Conservation (phyloP, 768 basidiomycete genomes). For the Rhizopogon salebrosus region DNA sequence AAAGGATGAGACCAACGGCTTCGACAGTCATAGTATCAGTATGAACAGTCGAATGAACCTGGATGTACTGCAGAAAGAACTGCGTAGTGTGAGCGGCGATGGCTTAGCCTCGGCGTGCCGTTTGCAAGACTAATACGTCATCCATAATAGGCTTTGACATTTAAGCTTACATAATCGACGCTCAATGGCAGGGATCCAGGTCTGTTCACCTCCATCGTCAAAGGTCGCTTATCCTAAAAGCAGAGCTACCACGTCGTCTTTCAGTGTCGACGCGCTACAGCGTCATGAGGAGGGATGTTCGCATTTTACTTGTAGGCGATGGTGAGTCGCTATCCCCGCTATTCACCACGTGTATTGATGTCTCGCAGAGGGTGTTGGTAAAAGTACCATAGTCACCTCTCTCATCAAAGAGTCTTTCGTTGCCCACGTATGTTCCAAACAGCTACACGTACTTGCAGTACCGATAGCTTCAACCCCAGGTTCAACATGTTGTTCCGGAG, state of each 20-base stretch:
- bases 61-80: no score
- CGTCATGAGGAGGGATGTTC: slow-evolving; percentile 85
- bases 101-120: no score
- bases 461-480: slow-evolving; percentile 40
- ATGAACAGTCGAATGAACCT: no score
- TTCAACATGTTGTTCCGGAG: slow-evolving; percentile 92
- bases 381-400: slow-evolving; percentile 95
- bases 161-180: no score
- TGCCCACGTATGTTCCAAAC: slow-evolving; percentile 56
- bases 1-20: slow-evolving; percentile 26
- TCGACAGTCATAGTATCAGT: neutral
- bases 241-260: neutral
- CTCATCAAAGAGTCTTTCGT: slow-evolving; percentile 96
- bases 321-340: slow-evolving; percentile 44
- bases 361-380: slow-evolving; percentile 86
- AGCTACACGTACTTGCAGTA: neutral
- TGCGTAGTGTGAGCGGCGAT: no score
- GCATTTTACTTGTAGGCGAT: slow-evolving; percentile 91
- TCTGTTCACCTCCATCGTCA: neutral
- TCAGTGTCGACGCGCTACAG: slow-evolving; percentile 3
- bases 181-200: neutral
- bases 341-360: slow-evolving; percentile 1
- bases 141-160: no score
- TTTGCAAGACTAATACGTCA: no score
- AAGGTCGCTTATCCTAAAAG: neutral